phyloP scores from a whole-genome alignment of 345 rosid species.

The Physaria fendleri region DNA sequence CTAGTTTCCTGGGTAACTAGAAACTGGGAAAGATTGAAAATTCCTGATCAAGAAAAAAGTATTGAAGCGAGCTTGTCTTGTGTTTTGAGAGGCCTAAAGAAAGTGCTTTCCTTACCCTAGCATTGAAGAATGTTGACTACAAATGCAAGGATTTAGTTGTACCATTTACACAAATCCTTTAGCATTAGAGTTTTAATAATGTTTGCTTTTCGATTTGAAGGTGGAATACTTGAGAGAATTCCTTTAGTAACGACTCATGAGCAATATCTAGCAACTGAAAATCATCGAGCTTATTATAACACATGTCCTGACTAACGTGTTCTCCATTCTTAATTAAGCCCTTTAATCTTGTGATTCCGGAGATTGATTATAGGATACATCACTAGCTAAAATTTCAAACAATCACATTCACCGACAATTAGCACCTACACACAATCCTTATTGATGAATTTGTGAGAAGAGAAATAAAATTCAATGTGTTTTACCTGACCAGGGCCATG shows the following conservation, averaged over 20 bases:
- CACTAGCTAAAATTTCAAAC: conserved; percentile 47
- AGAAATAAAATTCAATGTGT: background rate
- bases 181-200: background rate
- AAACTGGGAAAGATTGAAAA: background rate
- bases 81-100: too few species aligned
- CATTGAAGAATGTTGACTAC: background rate
- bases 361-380: conserved; percentile 84
- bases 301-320: background rate
- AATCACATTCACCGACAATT: background rate
- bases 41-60: background rate
- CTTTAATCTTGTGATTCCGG: conserved; percentile 69
- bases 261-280: conserved; percentile 37
- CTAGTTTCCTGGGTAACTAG: background rate
- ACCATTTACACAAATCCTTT: background rate
- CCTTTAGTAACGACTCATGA: conserved; percentile 46
- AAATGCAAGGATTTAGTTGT: background rate
- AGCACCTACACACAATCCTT: background rate
- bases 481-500: conserved; percentile 87
- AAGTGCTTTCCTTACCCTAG: too few species aligned
- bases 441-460: background rate
- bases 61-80: too few species aligned
- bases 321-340: conserved; percentile 29
- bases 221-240: conserved; percentile 66
- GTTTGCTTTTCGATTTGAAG: conserved; percentile 36
- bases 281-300: conserved; percentile 27